Percentiles rank a stretch among this genome's conserved stretches.
These are phyloP conservation scores for Dittrichia graveolens DNA, from an alignment of 129 eudicot genomes.

Conservation along the genomic window DNA sequence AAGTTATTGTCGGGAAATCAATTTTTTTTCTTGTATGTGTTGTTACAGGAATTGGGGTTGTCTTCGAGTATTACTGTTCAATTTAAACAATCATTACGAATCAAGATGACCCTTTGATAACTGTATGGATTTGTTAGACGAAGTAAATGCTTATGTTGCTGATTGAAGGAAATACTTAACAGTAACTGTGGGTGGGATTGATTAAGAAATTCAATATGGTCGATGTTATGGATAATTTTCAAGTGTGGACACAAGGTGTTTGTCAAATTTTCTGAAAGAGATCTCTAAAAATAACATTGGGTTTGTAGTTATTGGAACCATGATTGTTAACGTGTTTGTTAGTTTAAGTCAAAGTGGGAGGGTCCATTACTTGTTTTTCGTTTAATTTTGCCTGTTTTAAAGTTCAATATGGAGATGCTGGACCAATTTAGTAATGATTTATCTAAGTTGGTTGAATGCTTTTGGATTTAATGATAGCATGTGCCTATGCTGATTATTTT, in stretches of 20 bases:
- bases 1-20: background rate
- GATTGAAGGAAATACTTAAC: background rate
- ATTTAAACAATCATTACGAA: too few relatives aligned
- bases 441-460: conserved; percentile 27
- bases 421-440: conserved; percentile 18
- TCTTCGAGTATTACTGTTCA: too few relatives aligned
- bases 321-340: conserved; percentile 26
- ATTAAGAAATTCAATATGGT: conserved; percentile 1
- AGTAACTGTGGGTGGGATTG: background rate
- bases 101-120: too few relatives aligned
- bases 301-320: conserved; percentile 31
- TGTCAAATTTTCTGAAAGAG: conserved; percentile 32
- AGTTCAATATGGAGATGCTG: conserved; percentile 12
- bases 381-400: conserved; percentile 19
- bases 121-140: background rate
- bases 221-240: background rate
- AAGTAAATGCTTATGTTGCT: background rate
- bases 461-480: conserved; percentile 31
- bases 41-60: too few relatives aligned
- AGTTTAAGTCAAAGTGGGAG: conserved; percentile 19
- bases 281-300: conserved; percentile 18
- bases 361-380: conserved; percentile 32
- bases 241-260: conserved; percentile 22
- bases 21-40: too few relatives aligned
- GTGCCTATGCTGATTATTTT: conserved; percentile 30